Evolutionary conservation across 2,329 filamentous ascomycete species (phyloP).

Genomic region (Rutstroemia sp.): DNA sequence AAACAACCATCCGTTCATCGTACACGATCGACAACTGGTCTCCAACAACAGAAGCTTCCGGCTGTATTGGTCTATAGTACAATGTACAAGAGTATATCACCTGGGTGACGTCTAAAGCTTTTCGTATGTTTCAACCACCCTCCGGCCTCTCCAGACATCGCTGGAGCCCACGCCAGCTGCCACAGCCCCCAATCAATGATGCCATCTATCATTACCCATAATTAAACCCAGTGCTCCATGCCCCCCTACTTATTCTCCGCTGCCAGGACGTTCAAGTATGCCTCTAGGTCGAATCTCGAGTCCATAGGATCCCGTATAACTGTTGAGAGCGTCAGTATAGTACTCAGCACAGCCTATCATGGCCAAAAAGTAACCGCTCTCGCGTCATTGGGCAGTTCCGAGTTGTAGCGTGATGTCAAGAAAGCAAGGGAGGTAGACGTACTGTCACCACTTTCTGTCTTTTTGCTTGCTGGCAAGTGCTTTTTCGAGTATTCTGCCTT

Average conservation of each 20-base stretch:
- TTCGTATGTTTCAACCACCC: slow-evolving; percentile 20
- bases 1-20: not conserved
- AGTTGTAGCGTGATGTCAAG: not conserved
- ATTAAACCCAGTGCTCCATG: slow-evolving; percentile 19
- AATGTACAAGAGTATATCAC: slow-evolving; percentile 31
- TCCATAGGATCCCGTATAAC: slow-evolving; percentile 71
- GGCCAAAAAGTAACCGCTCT: too few relatives aligned
- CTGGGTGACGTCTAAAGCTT: slow-evolving; percentile 28
- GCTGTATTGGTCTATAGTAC: slow-evolving; percentile 29
- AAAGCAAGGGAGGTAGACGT: slow-evolving; percentile 16
- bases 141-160: slow-evolving; percentile 19
- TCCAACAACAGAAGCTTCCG: slow-evolving; percentile 11
- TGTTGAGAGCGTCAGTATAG: slow-evolving; percentile 29
- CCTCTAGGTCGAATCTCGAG: slow-evolving; percentile 90
- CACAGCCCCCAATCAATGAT: slow-evolving; percentile 13
- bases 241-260: slow-evolving; percentile 32
- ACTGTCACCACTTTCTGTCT: slow-evolving; percentile 32
- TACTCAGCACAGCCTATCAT: not conserved
- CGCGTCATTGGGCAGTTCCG: too few relatives aligned
- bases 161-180: slow-evolving; percentile 14
- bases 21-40: slow-evolving; percentile 1
- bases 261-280: slow-evolving; percentile 61
- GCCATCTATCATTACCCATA: slow-evolving; percentile 22
- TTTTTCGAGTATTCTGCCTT: slow-evolving; percentile 86
- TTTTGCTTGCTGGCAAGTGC: slow-evolving; percentile 44